Evolutionary conservation across 139 green algal genomes (phyloP), one percentile per base, ranked within the genome.

Genomic region (Coccomyxa sp.): DNA sequence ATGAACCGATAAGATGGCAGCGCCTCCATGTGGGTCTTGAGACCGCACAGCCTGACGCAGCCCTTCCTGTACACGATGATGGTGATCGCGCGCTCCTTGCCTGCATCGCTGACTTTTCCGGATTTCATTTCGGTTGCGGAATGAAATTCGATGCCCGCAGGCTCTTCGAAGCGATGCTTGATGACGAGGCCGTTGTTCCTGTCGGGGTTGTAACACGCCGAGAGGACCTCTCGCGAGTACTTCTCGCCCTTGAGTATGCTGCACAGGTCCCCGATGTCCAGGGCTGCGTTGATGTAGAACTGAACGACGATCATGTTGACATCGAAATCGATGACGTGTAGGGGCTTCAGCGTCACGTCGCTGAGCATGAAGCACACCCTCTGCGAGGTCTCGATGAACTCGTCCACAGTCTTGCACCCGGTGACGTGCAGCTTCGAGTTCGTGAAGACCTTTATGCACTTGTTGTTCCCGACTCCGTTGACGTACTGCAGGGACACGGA

Each of bases 401-500:
- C 44, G 44, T 58, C 44, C 44, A 58, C 44, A 58, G 44, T 58
- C 44, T 58, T 58, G 44, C 44, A 58, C 44, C 44, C 44, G 44
- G 44, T 58, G 44, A 58, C 44, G 44, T 58, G 44, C 44, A 58
- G 44, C 44, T 58, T 58, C 12, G 44, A 58, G 44, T 58, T 58
- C 44, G 44, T 58, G 44, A 58, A 58, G 44, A 58, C 44, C 44
- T 58, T 58, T 58, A 58, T 58, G 44, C 44, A 58, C 44, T 58
- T 58, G 44, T 58, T 58, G 44, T 58, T 58, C 12, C 44, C 44
- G 44, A 58, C 44, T 58, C 44, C 44, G 44, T 58, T 58, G 44
- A 58, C 44, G 44, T 58, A 58, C 44, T 58, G 44, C 12, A 58
- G 44, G 44, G 44, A 58, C 44, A 58, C 44, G 44, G 44, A 58